phyloP scores from a whole-genome alignment of 805 yeast genomes.

The Starmerella powellii region DNA sequence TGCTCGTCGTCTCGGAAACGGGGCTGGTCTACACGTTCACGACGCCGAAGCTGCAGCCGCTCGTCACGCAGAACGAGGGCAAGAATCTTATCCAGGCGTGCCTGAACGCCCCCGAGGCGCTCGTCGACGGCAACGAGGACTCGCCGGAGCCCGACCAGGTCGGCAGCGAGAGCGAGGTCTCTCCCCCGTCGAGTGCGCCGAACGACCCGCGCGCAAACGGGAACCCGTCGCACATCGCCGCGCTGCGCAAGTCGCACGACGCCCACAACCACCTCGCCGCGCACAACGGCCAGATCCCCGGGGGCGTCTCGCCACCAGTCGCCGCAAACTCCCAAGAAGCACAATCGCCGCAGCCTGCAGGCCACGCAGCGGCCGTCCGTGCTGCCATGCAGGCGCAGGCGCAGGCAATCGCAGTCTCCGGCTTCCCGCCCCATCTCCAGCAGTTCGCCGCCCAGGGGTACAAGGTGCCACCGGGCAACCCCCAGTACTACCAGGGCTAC shows the following conservation, averaged over 20 bases:
- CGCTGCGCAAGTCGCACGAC: constrained; percentile 12
- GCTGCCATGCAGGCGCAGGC: constrained; percentile 12
- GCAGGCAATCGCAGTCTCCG: constrained; percentile 14
- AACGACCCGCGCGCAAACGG: constrained; percentile 25
- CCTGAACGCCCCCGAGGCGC: constrained; percentile 84
- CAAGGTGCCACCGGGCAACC: constrained; percentile 7
- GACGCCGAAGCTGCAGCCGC: constrained; percentile 96
- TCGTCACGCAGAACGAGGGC: constrained; percentile 95
- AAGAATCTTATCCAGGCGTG: constrained; percentile 94
- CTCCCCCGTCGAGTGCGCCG: constrained; percentile 24
- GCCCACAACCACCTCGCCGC: constrained; percentile 8
- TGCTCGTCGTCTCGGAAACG: constrained; percentile 94
- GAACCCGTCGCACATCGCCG: too few relatives aligned
- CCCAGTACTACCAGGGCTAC: constrained; percentile 17
- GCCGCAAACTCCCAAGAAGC: constrained; percentile 3
- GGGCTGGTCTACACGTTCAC: constrained; percentile 97
- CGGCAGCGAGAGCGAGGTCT: constrained; percentile 1
- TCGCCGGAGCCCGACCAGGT: constrained; percentile 3
- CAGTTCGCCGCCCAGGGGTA: constrained; percentile 14
- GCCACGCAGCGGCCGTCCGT: constrained; percentile 3
- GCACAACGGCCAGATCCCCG: constrained; percentile 1
- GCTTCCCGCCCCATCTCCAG: constrained; percentile 17
- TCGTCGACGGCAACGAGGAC: constrained; percentile 22
- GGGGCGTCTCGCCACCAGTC: neutral
- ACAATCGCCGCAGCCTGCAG: constrained; percentile 8